phyloP scores from a whole-genome alignment of 1,284 basidiomycete species.

The Polyporus tsugae region DNA sequence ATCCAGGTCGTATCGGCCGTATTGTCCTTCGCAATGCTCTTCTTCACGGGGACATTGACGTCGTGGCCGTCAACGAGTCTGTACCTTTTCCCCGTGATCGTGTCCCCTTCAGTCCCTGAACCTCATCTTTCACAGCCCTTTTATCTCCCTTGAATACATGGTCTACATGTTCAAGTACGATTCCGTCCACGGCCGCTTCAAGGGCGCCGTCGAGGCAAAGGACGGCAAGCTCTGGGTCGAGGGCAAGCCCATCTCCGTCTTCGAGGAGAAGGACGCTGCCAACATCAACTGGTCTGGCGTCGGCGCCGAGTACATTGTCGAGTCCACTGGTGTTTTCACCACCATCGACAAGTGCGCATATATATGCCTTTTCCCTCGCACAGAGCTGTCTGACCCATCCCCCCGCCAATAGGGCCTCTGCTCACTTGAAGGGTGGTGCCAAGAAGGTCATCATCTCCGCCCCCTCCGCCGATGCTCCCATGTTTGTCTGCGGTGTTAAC shows the following conservation, averaged over 20 bases:
- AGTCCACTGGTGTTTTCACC: constrained; percentile 99
- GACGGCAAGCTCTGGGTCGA: constrained; percentile 93
- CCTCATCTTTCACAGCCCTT: constrained; percentile 65
- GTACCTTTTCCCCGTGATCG: constrained; percentile 41
- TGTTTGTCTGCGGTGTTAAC: constrained; percentile 98
- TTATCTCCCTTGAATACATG: constrained; percentile 97
- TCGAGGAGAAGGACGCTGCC: constrained; percentile 88
- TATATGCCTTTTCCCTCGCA: constrained; percentile 1
- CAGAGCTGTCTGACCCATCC: constrained; percentile 8
- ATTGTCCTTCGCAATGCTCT: constrained; percentile 98
- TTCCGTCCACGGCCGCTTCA: constrained; percentile 96
- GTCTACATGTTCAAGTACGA: constrained; percentile 99
- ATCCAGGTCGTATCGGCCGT: constrained; percentile 91
- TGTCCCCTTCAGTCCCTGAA: background rate
- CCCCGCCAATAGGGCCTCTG: constrained; percentile 73
- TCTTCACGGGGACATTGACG: constrained; percentile 76
- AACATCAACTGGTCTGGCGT: constrained; percentile 86
- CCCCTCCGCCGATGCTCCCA: constrained; percentile 97
- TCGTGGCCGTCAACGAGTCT: constrained; percentile 92
- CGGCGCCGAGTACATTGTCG: constrained; percentile 94
- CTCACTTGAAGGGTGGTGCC: constrained; percentile 98
- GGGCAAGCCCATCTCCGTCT: constrained; percentile 84
- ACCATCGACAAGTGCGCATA: constrained; percentile 79
- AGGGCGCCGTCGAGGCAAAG: constrained; percentile 85
- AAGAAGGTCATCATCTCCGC: constrained; percentile 99